A percentile compares a stretch with the other conserved stretches of the same genome.
Conservation (phyloP, 2,329 filamentous ascomycete genomes). For the Fusarium mangiferae region DNA sequence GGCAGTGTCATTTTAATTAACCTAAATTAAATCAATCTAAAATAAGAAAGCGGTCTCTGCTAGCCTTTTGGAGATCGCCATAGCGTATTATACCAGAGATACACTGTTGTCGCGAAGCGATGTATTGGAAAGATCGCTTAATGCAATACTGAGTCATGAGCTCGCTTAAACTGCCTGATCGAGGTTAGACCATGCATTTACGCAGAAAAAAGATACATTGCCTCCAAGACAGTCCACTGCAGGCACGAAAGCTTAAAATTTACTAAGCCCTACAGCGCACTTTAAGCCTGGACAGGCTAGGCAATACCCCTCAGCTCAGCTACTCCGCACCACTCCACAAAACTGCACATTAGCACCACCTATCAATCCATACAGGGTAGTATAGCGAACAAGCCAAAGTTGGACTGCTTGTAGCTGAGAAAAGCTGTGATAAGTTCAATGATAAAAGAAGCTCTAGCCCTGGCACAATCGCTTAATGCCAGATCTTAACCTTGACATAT, state of each 20-base stretch:
- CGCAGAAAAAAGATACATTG: not conserved
- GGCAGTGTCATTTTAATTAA: not conserved
- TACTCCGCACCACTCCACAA: not conserved
- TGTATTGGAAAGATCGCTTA: rapidly evolving
- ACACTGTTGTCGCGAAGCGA: too few relatives aligned
- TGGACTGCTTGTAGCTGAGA: rapidly evolving
- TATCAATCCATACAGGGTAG: rapidly evolving
- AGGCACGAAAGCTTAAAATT: not conserved
- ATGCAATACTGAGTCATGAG: rapidly evolving
- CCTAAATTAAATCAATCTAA: rapidly evolving
- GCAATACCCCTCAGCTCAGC: not conserved
- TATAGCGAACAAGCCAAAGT: rapidly evolving
- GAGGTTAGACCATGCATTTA: not conserved
- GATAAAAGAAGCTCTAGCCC: rapidly evolving
- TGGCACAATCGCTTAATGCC: rapidly evolving
- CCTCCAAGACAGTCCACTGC: not conserved
- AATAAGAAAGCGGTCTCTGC: rapidly evolving
- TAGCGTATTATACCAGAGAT: not conserved
- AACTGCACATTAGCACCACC: rapidly evolving
- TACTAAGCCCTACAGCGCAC: not conserved
- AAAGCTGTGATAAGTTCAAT: not conserved
- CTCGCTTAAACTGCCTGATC: rapidly evolving
- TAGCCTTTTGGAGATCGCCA: rapidly evolving
- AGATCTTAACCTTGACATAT: rapidly evolving
- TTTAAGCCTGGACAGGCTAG: not conserved